Percentiles rank a stretch among this genome's conserved stretches.
These are phyloP conservation scores for Strobilomyces echinocephalus DNA, from an alignment of 768 basidiomycete genomes.

Conservation along the genomic window DNA sequence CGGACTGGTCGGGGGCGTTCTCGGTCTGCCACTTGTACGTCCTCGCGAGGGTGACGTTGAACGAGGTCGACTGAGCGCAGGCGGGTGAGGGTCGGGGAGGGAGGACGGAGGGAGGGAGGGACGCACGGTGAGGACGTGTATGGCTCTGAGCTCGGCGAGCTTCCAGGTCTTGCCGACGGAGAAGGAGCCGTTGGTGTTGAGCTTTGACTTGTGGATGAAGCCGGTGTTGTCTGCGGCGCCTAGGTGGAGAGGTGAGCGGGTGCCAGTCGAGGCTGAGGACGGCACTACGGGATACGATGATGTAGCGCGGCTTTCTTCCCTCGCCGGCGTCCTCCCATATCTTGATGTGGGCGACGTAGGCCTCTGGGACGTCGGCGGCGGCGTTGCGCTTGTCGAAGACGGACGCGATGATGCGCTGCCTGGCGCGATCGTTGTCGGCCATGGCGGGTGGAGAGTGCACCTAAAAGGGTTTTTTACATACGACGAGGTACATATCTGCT, in stretches of 20 bases:
- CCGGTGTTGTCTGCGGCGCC: slow-evolving; percentile 60
- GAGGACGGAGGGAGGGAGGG: slow-evolving; percentile 4
- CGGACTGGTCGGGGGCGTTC: slow-evolving; percentile 59
- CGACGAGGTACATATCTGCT: slow-evolving; percentile 7
- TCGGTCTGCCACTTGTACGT: slow-evolving; percentile 92
- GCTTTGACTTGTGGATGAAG: slow-evolving; percentile 93
- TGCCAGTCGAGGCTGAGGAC: neutral
- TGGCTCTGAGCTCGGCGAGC: slow-evolving; percentile 70
- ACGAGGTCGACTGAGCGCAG: slow-evolving; percentile 47
- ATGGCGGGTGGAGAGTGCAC: slow-evolving; percentile 16
- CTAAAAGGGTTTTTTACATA: slow-evolving; percentile 11
- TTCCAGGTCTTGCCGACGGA: slow-evolving; percentile 98
- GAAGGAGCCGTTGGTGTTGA: slow-evolving; percentile 90
- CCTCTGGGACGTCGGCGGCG: slow-evolving; percentile 62
- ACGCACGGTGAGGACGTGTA: slow-evolving; percentile 75
- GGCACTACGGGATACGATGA: slow-evolving; percentile 83
- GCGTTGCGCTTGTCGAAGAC: slow-evolving; percentile 75
- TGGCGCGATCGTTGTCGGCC: slow-evolving; percentile 46
- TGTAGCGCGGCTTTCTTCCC: slow-evolving; percentile 81
- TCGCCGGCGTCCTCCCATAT: slow-evolving; percentile 88
- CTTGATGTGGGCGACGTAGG: slow-evolving; percentile 85
- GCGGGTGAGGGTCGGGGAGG: slow-evolving; percentile 5
- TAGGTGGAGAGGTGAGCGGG: slow-evolving; percentile 22
- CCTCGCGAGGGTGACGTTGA: slow-evolving; percentile 83
- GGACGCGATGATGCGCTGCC: slow-evolving; percentile 72